Evolutionary conservation across 495 filamentous ascomycete genomes (phyloP).

Genomic region (Extremus antarcticus): DNA sequence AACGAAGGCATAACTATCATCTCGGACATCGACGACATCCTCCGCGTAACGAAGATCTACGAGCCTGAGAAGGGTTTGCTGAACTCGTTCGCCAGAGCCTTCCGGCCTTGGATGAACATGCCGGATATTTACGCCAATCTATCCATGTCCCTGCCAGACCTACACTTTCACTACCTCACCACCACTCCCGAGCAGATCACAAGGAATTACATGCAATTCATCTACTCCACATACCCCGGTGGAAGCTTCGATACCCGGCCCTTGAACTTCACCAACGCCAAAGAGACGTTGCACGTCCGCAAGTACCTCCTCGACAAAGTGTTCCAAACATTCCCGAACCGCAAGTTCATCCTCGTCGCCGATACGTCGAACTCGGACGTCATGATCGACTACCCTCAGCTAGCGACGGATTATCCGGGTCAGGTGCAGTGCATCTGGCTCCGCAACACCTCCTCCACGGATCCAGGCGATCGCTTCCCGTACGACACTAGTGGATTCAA

Average conservation of each 20-base stretch:
- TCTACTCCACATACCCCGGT: constrained; percentile 59
- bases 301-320: constrained; percentile 55
- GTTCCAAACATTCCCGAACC: constrained; percentile 62
- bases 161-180: constrained; percentile 77
- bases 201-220: constrained; percentile 70
- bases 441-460: constrained; percentile 61
- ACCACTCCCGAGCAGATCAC: constrained; percentile 74
- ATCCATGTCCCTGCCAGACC: constrained; percentile 45
- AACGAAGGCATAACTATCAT: constrained; percentile 54
- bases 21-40: constrained; percentile 70
- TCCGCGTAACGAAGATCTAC: constrained; percentile 76
- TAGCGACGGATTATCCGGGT: constrained; percentile 51
- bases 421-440: constrained; percentile 72
- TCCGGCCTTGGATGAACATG: constrained; percentile 68
- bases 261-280: constrained; percentile 66
- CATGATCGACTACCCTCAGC: constrained; percentile 60
- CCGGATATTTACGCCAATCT: constrained; percentile 61
- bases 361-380: constrained; percentile 72
- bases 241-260: constrained; percentile 67
- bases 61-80: constrained; percentile 58
- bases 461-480: constrained; percentile 50
- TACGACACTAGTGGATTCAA: constrained; percentile 66
- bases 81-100: constrained; percentile 65
- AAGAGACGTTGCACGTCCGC: constrained; percentile 59
- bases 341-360: constrained; percentile 64